Evolutionary conservation across 2,329 filamentous ascomycete species (phyloP), one percentile per base, ranked within the genome.

Genomic region (Didymella exigua): DNA sequence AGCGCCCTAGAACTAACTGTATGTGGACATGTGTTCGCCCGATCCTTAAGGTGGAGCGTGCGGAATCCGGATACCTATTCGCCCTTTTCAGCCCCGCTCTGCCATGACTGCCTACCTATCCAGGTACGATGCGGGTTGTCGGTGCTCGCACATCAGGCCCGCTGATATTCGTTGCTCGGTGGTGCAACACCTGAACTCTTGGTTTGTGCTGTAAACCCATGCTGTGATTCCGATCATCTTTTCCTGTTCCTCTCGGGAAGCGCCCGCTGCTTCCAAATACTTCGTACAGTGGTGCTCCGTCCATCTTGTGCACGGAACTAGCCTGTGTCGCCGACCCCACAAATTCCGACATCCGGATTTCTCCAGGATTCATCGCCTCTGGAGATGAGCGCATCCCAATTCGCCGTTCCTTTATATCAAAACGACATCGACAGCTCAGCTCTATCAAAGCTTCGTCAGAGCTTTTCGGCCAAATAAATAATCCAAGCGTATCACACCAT

Each of bases 401-500:
- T 40, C 29, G 21, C 26, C 38, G 16, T 38, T 38, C 40, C 14
- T 27, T 27, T 26, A 24, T 21, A 40, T n/a, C 23, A 26, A n/a
- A 33, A 34, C 21, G 34, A 26, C 4, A 18, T 38, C 16, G 27
- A 43, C 14, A 27, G 10, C 51, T 31, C n/a, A 26, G 40, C 40
- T 30, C 7, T 26, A 27, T 19, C 52, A 27, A 37, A 34, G 41
- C 36, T 42, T 16, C 21, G 23, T 45, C 42, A 40, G 21, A 40
- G 27, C 36, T 26, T 33, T 23, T 50, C 52, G 52, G 41, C 37
- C 36, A 36, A 49, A 49, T 46, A 36, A 49, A 49, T 46, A 46
- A 7, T 24, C 16, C n/a, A 19, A 36, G 37, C n/a, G 52, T 41
- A 10, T 31, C 16, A 45, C 21, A 19, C 31, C 13, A 23, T 14